phyloP scores from a whole-genome alignment of 495 filamentous ascomycete species.

The Xylaria nigripes region DNA sequence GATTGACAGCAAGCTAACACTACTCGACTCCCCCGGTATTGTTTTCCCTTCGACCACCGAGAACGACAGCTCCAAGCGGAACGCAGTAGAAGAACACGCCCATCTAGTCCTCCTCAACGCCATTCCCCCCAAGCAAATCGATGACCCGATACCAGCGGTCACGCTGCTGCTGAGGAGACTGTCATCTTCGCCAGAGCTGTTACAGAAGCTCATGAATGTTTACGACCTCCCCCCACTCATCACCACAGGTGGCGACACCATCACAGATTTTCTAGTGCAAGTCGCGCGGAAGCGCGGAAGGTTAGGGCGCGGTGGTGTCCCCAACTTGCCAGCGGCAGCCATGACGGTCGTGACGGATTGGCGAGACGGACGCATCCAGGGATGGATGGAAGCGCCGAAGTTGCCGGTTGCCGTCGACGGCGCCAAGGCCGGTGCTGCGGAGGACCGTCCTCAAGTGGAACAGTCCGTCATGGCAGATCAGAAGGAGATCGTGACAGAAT shows the following conservation, averaged over 20 bases:
- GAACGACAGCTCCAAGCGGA: constrained; percentile 35
- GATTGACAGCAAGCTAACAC: constrained; percentile 86
- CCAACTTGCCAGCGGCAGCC: constrained; percentile 79
- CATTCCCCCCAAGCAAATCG: constrained; percentile 85
- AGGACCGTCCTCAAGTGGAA: neutral
- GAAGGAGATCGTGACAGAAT: constrained; percentile 82
- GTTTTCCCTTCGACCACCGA: constrained; percentile 63
- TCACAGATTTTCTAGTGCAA: constrained; percentile 89
- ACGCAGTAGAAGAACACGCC: constrained; percentile 68
- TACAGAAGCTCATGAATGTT: constrained; percentile 66
- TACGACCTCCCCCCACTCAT: constrained; percentile 79
- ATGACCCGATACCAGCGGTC: constrained; percentile 82
- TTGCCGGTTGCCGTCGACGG: constrained; percentile 42
- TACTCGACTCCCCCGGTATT: constrained; percentile 93
- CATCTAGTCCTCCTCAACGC: constrained; percentile 84
- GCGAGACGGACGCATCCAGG: constrained; percentile 90
- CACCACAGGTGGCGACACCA: constrained; percentile 57
- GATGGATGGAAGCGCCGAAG: constrained; percentile 74
- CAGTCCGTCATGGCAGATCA: constrained; percentile 48
- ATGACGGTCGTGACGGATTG: constrained; percentile 92
- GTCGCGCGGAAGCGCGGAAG: constrained; percentile 88
- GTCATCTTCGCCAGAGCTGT: constrained; percentile 58
- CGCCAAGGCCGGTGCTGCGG: constrained; percentile 28
- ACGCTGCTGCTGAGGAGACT: constrained; percentile 71
- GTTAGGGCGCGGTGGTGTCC: constrained; percentile 81